Percentiles rank a stretch among this genome's conserved stretches.
These are phyloP conservation scores for Phaeosphaeriaceae sp. DNA, from an alignment of 2,329 filamentous ascomycete species.

Conservation along the genomic window DNA sequence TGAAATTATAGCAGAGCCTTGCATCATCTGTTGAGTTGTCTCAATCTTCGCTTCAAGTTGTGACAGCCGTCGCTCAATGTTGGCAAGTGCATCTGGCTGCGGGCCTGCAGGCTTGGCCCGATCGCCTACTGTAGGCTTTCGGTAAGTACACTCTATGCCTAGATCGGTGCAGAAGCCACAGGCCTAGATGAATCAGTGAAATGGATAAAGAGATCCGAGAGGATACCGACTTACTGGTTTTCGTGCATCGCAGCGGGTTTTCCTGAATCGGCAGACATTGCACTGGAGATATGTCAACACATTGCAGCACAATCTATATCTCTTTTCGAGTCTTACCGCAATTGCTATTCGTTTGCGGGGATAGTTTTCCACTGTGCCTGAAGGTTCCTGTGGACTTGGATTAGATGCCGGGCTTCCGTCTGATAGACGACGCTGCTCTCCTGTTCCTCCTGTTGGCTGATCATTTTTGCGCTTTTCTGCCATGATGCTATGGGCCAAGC, in stretches of 20 bases:
- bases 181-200: conserved; percentile 9
- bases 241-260: conserved; percentile 36
- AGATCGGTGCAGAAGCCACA: conserved; percentile 37
- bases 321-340: conserved; percentile 19
- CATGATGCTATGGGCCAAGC: conserved; percentile 10
- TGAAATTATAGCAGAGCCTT: conserved; percentile 21
- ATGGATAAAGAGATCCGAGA: conserved; percentile 6
- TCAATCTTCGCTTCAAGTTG: conserved; percentile 32
- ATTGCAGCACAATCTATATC: neutral
- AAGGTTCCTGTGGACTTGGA: conserved; percentile 14
- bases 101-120: conserved; percentile 20
- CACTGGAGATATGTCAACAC: conserved; percentile 21
- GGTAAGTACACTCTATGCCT: conserved; percentile 37
- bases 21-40: conserved; percentile 22
- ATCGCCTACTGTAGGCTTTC: conserved; percentile 30
- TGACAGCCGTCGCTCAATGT: conserved; percentile 30
- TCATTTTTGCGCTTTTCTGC: conserved; percentile 27
- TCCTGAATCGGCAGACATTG: conserved; percentile 38
- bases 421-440: conserved; percentile 6
- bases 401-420: conserved; percentile 9
- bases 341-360: conserved; percentile 35
- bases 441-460: conserved; percentile 6
- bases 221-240: conserved; percentile 18
- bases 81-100: conserved; percentile 26
- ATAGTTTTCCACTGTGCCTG: conserved; percentile 26